Evolutionary conservation across 768 basidiomycete genomes (phyloP).

Genomic region (Daedaleopsis nitida): DNA sequence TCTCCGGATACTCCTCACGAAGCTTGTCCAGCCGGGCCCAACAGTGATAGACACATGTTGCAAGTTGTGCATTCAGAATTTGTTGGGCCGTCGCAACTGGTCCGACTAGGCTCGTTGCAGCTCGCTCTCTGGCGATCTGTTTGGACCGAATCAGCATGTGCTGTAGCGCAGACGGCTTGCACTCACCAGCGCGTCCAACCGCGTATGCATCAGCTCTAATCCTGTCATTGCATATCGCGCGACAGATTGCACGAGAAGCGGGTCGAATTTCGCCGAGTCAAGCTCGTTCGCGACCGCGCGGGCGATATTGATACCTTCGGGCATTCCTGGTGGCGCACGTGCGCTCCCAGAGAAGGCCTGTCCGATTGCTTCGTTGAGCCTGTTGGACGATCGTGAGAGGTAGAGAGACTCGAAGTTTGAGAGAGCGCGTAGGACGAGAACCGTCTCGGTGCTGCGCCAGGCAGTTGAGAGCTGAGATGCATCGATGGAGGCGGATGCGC

Average conservation of each 20-base stretch:
- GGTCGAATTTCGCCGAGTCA: conserved; percentile 92
- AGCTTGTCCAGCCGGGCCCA: conserved; percentile 69
- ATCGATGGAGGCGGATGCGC: background rate
- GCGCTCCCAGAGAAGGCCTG: conserved; percentile 75
- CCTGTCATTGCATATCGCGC: conserved; percentile 71
- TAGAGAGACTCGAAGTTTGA: conserved; percentile 88
- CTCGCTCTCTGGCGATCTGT: conserved; percentile 76
- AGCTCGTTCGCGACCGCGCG: conserved; percentile 87
- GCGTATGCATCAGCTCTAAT: conserved; percentile 66
- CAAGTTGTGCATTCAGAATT: conserved; percentile 72
- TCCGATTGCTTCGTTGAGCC: conserved; percentile 81
- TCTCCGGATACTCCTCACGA: conserved; percentile 64
- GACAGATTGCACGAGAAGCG: conserved; percentile 76
- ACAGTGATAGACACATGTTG: conserved; percentile 78
- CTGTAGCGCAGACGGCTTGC: background rate
- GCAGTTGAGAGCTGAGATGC: background rate
- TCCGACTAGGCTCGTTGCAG: conserved; percentile 73
- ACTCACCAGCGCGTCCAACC: conserved; percentile 72
- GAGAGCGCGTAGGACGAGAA: conserved; percentile 82
- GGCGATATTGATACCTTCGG: conserved; percentile 77
- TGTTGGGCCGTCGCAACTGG: conserved; percentile 81
- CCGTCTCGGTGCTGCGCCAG: conserved; percentile 80
- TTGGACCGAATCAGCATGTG: background rate
- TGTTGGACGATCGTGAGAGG: conserved; percentile 77
- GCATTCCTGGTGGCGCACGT: conserved; percentile 68